phyloP scores from a whole-genome alignment of 352 stramenopile genomes.

The Phytophthora pistaciae region DNA sequence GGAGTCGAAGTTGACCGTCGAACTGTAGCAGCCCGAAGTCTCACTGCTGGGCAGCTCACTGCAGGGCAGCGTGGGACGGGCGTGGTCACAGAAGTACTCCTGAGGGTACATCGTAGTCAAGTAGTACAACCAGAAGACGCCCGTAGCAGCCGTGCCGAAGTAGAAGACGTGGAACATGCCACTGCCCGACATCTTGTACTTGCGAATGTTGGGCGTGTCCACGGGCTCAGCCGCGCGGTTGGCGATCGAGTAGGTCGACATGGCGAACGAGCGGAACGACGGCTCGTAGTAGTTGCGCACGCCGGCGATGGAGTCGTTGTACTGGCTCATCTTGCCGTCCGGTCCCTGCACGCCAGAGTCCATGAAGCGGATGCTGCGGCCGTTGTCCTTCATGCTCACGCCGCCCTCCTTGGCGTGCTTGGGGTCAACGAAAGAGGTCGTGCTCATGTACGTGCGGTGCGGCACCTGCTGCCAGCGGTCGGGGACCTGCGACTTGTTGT shows the following conservation, averaged over 20 bases:
- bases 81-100: constrained; percentile 80
- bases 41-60: constrained; percentile 59
- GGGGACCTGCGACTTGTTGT: constrained; percentile 76
- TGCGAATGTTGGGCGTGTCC: constrained; percentile 91
- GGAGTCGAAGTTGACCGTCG: constrained; percentile 78
- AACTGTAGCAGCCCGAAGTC: constrained; percentile 63
- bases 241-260: constrained; percentile 91
- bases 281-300: constrained; percentile 90
- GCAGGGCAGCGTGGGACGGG: constrained; percentile 79
- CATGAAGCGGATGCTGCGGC: constrained; percentile 90
- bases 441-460: constrained; percentile 86
- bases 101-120: constrained; percentile 86
- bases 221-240: constrained; percentile 88
- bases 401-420: constrained; percentile 79
- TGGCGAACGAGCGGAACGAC: constrained; percentile 91
- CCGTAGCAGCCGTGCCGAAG: constrained; percentile 70
- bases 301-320: constrained; percentile 82
- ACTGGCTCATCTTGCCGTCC: constrained; percentile 84
- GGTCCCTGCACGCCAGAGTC: constrained; percentile 85
- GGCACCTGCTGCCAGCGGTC: constrained; percentile 88
- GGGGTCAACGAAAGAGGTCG: constrained; percentile 90
- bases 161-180: constrained; percentile 90
- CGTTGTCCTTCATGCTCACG: constrained; percentile 80
- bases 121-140: constrained; percentile 86
- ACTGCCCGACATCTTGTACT: constrained; percentile 92